Evolutionary conservation across 768 basidiomycete genomes (phyloP).

Genomic region (Agaricus blazei): DNA sequence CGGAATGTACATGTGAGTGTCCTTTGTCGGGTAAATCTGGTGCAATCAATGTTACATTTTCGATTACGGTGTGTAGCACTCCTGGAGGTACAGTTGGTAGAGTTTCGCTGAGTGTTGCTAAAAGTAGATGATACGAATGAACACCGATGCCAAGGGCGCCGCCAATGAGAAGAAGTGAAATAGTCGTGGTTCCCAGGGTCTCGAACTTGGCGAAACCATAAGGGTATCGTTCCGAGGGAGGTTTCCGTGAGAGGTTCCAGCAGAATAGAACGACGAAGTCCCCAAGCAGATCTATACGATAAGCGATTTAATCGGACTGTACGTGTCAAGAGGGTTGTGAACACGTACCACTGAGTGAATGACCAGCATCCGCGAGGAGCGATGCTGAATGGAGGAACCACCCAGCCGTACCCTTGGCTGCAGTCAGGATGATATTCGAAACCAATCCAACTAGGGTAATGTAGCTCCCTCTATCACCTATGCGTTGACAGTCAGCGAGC

Average conservation of each 20-base stretch:
- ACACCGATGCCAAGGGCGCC: constrained; percentile 84
- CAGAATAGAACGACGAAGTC: constrained; percentile 90
- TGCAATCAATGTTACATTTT: constrained; percentile 48
- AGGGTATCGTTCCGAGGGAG: constrained; percentile 78
- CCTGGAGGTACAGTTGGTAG: constrained; percentile 63
- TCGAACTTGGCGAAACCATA: constrained; percentile 94
- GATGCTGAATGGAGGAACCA: constrained; percentile 89
- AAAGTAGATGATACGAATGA: constrained; percentile 83
- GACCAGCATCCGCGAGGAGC: constrained; percentile 90
- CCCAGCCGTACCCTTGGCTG: constrained; percentile 82
- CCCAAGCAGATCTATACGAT: constrained; percentile 66
- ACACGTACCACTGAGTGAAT: constrained; percentile 76
- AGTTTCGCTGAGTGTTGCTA: constrained; percentile 65
- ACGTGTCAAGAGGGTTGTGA: background rate
- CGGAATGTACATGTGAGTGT: constrained; percentile 52
- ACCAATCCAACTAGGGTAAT: constrained; percentile 84
- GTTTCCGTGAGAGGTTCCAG: constrained; percentile 79
- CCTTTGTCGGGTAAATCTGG: constrained; percentile 45
- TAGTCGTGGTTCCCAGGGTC: constrained; percentile 87
- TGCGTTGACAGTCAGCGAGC: background rate
- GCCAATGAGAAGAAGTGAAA: constrained; percentile 81
- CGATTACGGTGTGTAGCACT: constrained; percentile 56
- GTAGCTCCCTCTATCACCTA: constrained; percentile 76
- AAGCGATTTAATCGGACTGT: background rate
- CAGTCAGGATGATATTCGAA: constrained; percentile 78